These are phyloP conservation scores for Calonectria montana DNA, from an alignment of 2,329 filamentous ascomycete species.

Conservation along the genomic window DNA sequence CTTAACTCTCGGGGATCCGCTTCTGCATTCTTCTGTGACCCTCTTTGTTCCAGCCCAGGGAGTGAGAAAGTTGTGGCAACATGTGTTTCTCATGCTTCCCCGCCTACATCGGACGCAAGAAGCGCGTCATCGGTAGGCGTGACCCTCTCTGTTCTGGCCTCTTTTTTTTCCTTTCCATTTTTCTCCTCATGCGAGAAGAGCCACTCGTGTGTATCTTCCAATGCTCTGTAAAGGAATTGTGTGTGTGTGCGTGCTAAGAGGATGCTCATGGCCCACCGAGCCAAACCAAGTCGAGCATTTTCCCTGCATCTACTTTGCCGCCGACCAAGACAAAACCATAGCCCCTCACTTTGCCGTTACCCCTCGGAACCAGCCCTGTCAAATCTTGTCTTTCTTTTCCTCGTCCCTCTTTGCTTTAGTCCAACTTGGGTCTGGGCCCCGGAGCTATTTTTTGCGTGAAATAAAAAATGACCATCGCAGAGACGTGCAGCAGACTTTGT, in stretches of 20 bases:
- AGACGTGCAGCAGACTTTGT: conserved; percentile 17
- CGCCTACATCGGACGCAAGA: conserved; percentile 22
- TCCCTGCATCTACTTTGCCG: background rate
- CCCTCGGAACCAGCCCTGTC: background rate
- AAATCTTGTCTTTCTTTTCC: conserved; percentile 6
- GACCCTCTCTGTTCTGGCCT: conserved; percentile 3
- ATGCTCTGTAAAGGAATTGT: background rate
- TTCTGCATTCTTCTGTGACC: conserved; percentile 8
- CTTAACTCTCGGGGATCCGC: background rate
- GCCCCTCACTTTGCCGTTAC: background rate
- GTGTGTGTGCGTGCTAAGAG: background rate
- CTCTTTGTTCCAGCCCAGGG: background rate
- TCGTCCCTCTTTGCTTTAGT: background rate
- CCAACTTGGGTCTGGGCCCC: conserved; percentile 11
- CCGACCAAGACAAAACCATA: background rate
- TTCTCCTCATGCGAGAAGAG: background rate
- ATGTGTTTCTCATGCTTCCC: conserved; percentile 2
- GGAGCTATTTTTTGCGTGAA: conserved; percentile 19
- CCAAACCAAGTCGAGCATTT: background rate
- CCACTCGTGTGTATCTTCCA: background rate
- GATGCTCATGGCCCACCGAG: conserved; percentile 4
- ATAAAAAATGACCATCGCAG: conserved; percentile 13
- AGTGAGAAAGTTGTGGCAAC: background rate
- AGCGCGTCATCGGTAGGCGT: background rate
- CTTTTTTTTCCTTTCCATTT: background rate